These are phyloP conservation scores for Skeletonema costatum DNA, from an alignment of 108 stramenopile species.

Conservation along the genomic window DNA sequence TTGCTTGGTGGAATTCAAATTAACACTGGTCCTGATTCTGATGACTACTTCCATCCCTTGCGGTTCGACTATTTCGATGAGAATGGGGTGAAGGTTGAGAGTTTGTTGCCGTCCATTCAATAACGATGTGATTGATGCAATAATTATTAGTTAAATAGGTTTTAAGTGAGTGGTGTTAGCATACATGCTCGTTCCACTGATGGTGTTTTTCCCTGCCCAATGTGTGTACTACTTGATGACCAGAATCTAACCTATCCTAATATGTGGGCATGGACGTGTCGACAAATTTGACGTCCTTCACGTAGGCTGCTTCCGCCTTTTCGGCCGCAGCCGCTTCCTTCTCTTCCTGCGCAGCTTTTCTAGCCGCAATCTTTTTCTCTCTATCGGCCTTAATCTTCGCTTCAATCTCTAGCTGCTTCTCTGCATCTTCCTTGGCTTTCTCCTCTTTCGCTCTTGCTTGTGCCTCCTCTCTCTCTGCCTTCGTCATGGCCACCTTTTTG, in stretches of 20 bases:
- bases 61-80: slow-evolving; percentile 58
- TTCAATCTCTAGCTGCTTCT: neutral
- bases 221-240: neutral
- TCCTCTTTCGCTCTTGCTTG: slow-evolving; percentile 12
- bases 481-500: slow-evolving; percentile 27
- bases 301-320: slow-evolving; percentile 1
- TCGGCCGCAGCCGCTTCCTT: slow-evolving; percentile 24
- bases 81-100: slow-evolving; percentile 47
- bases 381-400: slow-evolving; percentile 5
- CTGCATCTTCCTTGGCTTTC: slow-evolving; percentile 3
- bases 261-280: slow-evolving; percentile 33
- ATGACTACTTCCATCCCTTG: slow-evolving; percentile 76
- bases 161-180: neutral
- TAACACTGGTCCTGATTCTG: slow-evolving; percentile 59
- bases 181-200: neutral
- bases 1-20: slow-evolving; percentile 76
- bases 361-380: slow-evolving; percentile 36
- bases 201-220: neutral
- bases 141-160: neutral
- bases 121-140: neutral
- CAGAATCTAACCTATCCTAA: neutral
- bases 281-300: slow-evolving; percentile 23
- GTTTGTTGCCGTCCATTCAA: slow-evolving; percentile 21
- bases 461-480: slow-evolving; percentile 34
- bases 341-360: slow-evolving; percentile 34